Conservation (phyloP, 192 early-diverging fungal species). For the Coemansia interrupta region DNA sequence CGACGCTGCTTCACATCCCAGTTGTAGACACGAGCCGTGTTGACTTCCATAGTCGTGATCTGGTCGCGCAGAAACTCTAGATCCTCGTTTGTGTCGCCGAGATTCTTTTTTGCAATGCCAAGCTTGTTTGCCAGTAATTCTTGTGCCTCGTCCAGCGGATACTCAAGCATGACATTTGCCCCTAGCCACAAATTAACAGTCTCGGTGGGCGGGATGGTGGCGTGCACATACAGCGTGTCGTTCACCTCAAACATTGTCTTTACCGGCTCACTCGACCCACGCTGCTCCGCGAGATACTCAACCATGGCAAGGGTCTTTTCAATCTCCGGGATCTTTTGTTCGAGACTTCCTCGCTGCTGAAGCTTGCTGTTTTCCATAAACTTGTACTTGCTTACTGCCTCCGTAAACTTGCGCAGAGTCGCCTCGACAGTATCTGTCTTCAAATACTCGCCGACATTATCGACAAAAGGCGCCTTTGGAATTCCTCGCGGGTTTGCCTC, state of each 20-base stretch:
- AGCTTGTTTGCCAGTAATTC: constrained; percentile 76
- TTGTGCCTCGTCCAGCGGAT: constrained; percentile 81
- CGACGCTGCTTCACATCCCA: constrained; percentile 92
- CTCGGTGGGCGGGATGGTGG: constrained; percentile 70
- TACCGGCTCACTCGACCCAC: constrained; percentile 65
- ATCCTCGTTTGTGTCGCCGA: constrained; percentile 82
- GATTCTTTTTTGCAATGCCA: constrained; percentile 62
- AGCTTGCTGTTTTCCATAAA: constrained; percentile 93
- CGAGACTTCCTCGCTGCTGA: constrained; percentile 77
- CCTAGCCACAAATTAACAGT: constrained; percentile 94
- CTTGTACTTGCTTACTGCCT: constrained; percentile 93
- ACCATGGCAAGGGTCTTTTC: constrained; percentile 89
- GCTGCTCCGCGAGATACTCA: constrained; percentile 64
- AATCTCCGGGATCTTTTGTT: constrained; percentile 94
- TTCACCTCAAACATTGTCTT: constrained; percentile 88
- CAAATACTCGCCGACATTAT: constrained; percentile 86
- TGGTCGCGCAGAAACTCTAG: constrained; percentile 91
- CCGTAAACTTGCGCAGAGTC: constrained; percentile 88
- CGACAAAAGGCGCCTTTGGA: constrained; percentile 92
- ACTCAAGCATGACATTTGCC: constrained; percentile 98
- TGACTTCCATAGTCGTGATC: constrained; percentile 99
- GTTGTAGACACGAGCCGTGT: constrained; percentile 94
- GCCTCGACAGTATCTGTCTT: constrained; percentile 70
- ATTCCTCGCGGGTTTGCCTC: constrained; percentile 92
- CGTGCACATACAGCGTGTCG: constrained; percentile 89